Conservation (phyloP, 2,329 filamentous ascomycete genomes). For the Chaetomium strumarium region DNA sequence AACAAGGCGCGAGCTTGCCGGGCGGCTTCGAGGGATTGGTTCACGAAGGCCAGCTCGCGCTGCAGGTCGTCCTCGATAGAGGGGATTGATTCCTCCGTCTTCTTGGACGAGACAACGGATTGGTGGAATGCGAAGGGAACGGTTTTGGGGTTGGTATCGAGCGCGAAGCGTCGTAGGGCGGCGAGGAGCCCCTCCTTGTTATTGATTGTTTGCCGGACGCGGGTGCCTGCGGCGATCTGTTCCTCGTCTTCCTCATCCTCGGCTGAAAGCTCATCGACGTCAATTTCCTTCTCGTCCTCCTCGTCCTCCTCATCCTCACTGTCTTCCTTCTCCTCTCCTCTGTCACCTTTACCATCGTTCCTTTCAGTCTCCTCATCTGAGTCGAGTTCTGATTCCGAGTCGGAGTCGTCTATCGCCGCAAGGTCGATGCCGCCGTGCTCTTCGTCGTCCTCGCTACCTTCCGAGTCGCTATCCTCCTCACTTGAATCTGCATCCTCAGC, state of each 20-base stretch:
- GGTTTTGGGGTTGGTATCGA: constrained; percentile 58
- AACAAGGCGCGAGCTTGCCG: constrained; percentile 66
- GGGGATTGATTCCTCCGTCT: constrained; percentile 60
- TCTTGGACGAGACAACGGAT: constrained; percentile 60
- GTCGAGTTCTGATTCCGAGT: constrained; percentile 68
- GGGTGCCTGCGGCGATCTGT: constrained; percentile 78
- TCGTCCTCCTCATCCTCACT: constrained; percentile 40
- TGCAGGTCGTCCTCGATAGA: constrained; percentile 88
- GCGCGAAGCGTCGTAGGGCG: constrained; percentile 70
- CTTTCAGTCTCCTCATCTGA: constrained; percentile 49
- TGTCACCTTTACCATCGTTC: constrained; percentile 29
- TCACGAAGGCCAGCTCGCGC: constrained; percentile 90
- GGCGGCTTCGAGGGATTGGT: constrained; percentile 76
- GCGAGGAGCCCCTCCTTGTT: constrained; percentile 82
- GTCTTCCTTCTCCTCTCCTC: constrained; percentile 46
- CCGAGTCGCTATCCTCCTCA: constrained; percentile 33
- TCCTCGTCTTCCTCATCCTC: constrained; percentile 56
- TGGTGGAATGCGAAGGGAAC: constrained; percentile 82
- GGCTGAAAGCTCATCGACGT: constrained; percentile 52
- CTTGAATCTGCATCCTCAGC: constrained; percentile 26
- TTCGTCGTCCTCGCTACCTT: constrained; percentile 29
- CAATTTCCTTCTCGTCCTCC: constrained; percentile 79
- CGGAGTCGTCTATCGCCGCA: constrained; percentile 50
- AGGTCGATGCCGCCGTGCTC: constrained; percentile 42
- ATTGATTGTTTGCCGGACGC: constrained; percentile 94